Evolutionary conservation across 495 filamentous ascomycete species (phyloP).

Genomic region (Jackrogersella multiformis): DNA sequence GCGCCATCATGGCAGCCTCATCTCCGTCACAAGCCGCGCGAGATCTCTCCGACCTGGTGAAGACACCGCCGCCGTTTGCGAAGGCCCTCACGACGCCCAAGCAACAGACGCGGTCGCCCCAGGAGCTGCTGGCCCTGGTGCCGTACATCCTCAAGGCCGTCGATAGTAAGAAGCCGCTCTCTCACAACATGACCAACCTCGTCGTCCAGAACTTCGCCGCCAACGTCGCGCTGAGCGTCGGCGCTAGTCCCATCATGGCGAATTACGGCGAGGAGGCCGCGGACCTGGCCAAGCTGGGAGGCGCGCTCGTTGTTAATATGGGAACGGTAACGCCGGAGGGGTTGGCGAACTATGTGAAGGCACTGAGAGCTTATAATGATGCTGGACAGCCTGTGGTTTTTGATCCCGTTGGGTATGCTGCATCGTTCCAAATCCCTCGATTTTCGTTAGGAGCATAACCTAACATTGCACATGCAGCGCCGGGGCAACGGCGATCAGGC

Average conservation of each 20-base stretch:
- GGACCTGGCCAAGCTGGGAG: conserved; percentile 73
- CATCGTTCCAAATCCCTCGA: not conserved
- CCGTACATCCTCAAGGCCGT: conserved; percentile 69
- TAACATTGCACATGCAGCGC: conserved; percentile 52
- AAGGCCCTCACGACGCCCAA: conserved; percentile 71
- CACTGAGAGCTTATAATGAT: conserved; percentile 78
- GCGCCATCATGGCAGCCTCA: conserved; percentile 80
- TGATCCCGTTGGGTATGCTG: conserved; percentile 81
- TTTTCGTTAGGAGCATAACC: not conserved
- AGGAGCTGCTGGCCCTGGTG: conserved; percentile 60
- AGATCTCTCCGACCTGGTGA: conserved; percentile 60
- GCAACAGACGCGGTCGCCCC: conserved; percentile 62
- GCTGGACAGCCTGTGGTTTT: conserved; percentile 78
- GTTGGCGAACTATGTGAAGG: conserved; percentile 68
- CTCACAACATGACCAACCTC: conserved; percentile 96
- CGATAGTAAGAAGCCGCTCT: conserved; percentile 71
- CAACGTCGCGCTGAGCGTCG: conserved; percentile 84
- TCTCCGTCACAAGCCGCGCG: conserved; percentile 69
- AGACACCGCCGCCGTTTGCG: conserved; percentile 60
- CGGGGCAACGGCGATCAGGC: conserved; percentile 80
- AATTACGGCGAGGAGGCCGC: conserved; percentile 83
- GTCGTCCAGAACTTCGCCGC: conserved; percentile 93
- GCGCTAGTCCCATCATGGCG: conserved; percentile 94
- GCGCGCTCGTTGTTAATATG: conserved; percentile 91
- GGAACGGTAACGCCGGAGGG: conserved; percentile 82